Evolutionary conservation across 306 rosid genomes (phyloP).

Genomic region (Calophaca sinica): DNA sequence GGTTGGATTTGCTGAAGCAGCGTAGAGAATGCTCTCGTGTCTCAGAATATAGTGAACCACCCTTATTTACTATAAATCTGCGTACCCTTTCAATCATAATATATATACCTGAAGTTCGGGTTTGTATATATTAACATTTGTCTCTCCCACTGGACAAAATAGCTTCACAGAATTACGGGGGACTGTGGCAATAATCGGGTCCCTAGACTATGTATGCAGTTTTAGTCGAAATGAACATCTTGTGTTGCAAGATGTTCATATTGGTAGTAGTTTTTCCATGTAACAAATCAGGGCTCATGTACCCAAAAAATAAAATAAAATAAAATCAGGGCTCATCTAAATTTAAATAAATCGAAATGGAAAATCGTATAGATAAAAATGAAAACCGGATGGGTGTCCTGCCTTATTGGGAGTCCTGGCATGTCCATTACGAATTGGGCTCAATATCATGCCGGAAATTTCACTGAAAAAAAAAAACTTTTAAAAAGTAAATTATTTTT

Average conservation of each 20-base stretch:
- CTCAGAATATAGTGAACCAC: neutral
- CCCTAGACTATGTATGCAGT: conserved; percentile 22
- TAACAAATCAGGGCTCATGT: no score
- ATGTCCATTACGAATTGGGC: no score
- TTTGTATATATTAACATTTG: neutral
- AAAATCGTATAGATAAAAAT: no score
- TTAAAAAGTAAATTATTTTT: no score
- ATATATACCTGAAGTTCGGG: neutral
- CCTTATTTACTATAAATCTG: conserved; percentile 20
- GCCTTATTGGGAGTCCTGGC: no score
- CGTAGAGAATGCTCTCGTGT: conserved; percentile 48
- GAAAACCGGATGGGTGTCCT: no score
- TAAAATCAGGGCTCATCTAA: no score
- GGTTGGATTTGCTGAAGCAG: conserved; percentile 93
- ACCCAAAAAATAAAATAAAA: no score
- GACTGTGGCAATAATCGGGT: neutral
- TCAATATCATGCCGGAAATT: no score
- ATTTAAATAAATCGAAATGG: no score
- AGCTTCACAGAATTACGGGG: neutral
- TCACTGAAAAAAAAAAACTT: no score
- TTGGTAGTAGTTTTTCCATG: no score
- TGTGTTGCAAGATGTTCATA: neutral
- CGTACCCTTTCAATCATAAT: conserved; percentile 19
- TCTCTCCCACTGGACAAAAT: neutral
- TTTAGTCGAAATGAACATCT: neutral